phyloP scores from a whole-genome alignment of 2,329 filamentous ascomycete genomes.

The Clonostachys chloroleuca region DNA sequence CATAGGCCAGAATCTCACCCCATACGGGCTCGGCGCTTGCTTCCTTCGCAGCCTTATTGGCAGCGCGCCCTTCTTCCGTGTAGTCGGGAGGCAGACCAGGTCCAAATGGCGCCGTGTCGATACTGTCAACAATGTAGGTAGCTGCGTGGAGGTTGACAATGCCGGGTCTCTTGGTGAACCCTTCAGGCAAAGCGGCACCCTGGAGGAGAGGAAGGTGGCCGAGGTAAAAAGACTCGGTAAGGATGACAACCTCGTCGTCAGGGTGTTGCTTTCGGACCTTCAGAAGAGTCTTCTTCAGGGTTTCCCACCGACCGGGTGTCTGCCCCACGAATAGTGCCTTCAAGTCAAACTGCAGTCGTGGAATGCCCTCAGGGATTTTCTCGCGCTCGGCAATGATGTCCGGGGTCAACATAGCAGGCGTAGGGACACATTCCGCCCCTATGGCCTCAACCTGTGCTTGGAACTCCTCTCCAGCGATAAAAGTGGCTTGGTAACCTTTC shows the following conservation, averaged over 20 bases:
- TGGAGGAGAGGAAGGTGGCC: conserved; percentile 28
- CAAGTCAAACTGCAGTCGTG: conserved; percentile 4
- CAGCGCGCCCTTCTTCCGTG: conserved; percentile 23
- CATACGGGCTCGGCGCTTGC: conserved; percentile 14
- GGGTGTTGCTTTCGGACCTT: conserved; percentile 21
- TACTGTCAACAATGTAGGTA: conserved; percentile 26
- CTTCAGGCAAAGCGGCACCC: conserved; percentile 29
- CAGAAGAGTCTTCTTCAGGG: conserved; percentile 25
- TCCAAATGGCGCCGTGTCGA: conserved; percentile 30
- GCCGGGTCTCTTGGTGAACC: conserved; percentile 23
- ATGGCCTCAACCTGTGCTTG: conserved; percentile 18
- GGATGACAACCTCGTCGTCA: conserved; percentile 29
- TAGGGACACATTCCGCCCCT: conserved; percentile 23
- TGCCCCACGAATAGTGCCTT: conserved; percentile 5
- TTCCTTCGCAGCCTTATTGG: conserved; percentile 20
- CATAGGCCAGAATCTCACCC: conserved; percentile 9
- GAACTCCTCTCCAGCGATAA: conserved; percentile 22
- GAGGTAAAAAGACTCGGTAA: conserved; percentile 33
- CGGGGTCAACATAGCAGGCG: background rate
- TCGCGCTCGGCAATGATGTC: background rate
- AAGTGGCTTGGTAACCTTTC: conserved; percentile 29
- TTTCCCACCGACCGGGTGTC: background rate
- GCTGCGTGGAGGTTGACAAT: conserved; percentile 31
- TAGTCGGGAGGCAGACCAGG: conserved; percentile 29
- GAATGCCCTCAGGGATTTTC: conserved; percentile 6